phyloP scores from a whole-genome alignment of 2,329 filamentous ascomycete species.

The Fonsecaea monophora region DNA sequence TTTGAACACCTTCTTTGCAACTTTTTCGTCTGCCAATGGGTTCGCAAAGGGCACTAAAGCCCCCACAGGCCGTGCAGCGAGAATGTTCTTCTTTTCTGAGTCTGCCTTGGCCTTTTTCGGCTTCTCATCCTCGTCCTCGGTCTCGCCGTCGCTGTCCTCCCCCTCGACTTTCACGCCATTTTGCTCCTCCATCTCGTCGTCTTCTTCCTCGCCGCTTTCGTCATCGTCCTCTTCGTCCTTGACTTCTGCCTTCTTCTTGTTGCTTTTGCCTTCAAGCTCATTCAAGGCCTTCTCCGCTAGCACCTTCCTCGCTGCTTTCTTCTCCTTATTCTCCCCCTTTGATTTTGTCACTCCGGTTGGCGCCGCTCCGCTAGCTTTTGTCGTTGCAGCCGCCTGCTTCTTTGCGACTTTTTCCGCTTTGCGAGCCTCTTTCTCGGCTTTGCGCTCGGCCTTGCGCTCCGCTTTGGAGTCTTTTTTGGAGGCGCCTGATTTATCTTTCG shows the following conservation, averaged over 20 bases:
- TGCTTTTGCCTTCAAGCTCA: conserved; percentile 31
- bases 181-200: conserved; percentile 16
- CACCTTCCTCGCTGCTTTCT: conserved; percentile 49
- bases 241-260: conserved; percentile 19
- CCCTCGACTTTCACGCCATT: conserved; percentile 30
- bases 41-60: conserved; percentile 59
- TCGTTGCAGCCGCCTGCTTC: conserved; percentile 4
- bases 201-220: conserved; percentile 29
- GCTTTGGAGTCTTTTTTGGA: conserved; percentile 37
- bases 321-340: conserved; percentile 56
- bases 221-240: conserved; percentile 27
- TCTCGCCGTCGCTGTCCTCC: conserved; percentile 27
- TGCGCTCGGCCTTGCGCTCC: conserved; percentile 48
- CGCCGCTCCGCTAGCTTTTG: conserved; percentile 22
- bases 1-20: conserved; percentile 59
- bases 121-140: conserved; percentile 24
- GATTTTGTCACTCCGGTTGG: conserved; percentile 32
- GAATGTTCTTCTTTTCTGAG: conserved; percentile 34
- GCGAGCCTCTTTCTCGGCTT: conserved; percentile 51
- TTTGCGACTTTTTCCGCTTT: conserved; percentile 21
- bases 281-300: conserved; percentile 38
- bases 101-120: conserved; percentile 25
- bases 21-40: conserved; percentile 59
- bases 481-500: conserved; percentile 39
- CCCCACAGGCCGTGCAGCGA: conserved; percentile 47